A percentile compares a stretch with the other conserved stretches of the same genome.
phyloP scores from a whole-genome alignment of 345 rosid species.

The Reutealis trisperma region DNA sequence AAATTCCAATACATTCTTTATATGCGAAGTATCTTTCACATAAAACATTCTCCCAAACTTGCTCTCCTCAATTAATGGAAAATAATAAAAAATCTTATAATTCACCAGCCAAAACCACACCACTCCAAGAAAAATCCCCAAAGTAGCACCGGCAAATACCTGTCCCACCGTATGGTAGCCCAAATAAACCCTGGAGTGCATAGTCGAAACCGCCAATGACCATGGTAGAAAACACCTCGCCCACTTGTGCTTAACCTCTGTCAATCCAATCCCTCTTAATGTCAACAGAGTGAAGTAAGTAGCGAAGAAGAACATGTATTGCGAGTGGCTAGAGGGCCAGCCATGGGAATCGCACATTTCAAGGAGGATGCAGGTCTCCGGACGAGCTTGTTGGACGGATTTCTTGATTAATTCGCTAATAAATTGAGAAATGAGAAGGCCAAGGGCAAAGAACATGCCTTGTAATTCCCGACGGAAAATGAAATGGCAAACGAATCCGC shows the following conservation, averaged over 20 bases:
- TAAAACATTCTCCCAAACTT: slow-evolving; percentile 65
- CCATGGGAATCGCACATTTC: slow-evolving; percentile 98
- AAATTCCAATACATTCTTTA: slow-evolving; percentile 76
- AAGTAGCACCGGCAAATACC: slow-evolving; percentile 75
- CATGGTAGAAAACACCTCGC: slow-evolving; percentile 48
- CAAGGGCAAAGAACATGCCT: slow-evolving; percentile 79
- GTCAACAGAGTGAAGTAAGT: slow-evolving; percentile 58
- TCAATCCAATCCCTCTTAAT: slow-evolving; percentile 59
- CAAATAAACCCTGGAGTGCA: slow-evolving; percentile 91
- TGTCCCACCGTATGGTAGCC: slow-evolving; percentile 89
- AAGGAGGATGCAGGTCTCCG: slow-evolving; percentile 73
- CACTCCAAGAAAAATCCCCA: slow-evolving; percentile 65
- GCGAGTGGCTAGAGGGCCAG: slow-evolving; percentile 96
- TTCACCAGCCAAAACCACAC: slow-evolving; percentile 88
- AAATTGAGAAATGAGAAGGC: slow-evolving; percentile 77
- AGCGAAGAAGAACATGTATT: slow-evolving; percentile 90
- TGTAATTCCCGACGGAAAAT: slow-evolving; percentile 93
- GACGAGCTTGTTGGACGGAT: slow-evolving; percentile 82
- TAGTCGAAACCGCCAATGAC: slow-evolving; percentile 67
- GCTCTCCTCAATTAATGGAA: slow-evolving; percentile 82
- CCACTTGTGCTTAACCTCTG: slow-evolving; percentile 54
- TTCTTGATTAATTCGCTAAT: slow-evolving; percentile 71
- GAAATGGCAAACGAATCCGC: slow-evolving; percentile 90
- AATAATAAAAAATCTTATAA: slow-evolving; percentile 43
- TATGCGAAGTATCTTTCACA: slow-evolving; percentile 95